These are phyloP conservation scores for Leucocoprinus sp. DNA, from an alignment of 768 basidiomycete species.

Conservation along the genomic window DNA sequence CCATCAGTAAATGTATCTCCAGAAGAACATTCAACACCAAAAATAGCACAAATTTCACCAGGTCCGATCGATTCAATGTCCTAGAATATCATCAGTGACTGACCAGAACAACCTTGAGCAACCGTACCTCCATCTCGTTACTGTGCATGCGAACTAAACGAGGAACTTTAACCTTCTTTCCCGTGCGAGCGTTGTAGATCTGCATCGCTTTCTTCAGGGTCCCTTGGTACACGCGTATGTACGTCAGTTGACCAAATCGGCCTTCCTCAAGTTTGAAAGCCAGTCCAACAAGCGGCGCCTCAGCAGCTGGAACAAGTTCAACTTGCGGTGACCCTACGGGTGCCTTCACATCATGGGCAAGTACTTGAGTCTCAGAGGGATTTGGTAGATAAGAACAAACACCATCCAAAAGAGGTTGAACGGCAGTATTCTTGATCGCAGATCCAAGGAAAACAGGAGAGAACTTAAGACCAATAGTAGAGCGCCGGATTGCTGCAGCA, in stretches of 20 bases:
- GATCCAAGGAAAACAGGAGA: slow-evolving; percentile 96
- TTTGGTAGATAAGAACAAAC: slow-evolving; percentile 93
- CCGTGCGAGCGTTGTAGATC: slow-evolving; percentile 89
- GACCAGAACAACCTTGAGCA: background rate
- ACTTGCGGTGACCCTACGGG: slow-evolving; percentile 59
- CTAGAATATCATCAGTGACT: slow-evolving; percentile 26
- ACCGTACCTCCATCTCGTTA: slow-evolving; percentile 92
- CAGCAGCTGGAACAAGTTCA: slow-evolving; percentile 71
- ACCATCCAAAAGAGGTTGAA: slow-evolving; percentile 91
- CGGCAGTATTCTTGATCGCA: slow-evolving; percentile 93
- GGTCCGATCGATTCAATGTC: slow-evolving; percentile 92
- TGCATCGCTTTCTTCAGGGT: slow-evolving; percentile 76
- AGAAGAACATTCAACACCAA: slow-evolving; percentile 96
- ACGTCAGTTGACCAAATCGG: slow-evolving; percentile 93
- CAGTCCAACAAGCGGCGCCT: slow-evolving; percentile 83
- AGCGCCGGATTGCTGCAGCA: slow-evolving; percentile 77
- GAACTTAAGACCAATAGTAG: slow-evolving; percentile 84
- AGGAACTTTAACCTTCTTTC: slow-evolving; percentile 96
- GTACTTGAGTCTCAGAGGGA: slow-evolving; percentile 68
- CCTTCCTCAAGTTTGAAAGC: slow-evolving; percentile 99
- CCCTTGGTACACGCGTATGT: slow-evolving; percentile 97
- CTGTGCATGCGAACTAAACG: slow-evolving; percentile 96
- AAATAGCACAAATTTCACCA: slow-evolving; percentile 98
- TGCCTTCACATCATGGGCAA: slow-evolving; percentile 76
- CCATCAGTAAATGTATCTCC: slow-evolving; percentile 98